These are phyloP conservation scores for Rusavskia elegans DNA, from an alignment of 495 filamentous ascomycete genomes.

Conservation along the genomic window DNA sequence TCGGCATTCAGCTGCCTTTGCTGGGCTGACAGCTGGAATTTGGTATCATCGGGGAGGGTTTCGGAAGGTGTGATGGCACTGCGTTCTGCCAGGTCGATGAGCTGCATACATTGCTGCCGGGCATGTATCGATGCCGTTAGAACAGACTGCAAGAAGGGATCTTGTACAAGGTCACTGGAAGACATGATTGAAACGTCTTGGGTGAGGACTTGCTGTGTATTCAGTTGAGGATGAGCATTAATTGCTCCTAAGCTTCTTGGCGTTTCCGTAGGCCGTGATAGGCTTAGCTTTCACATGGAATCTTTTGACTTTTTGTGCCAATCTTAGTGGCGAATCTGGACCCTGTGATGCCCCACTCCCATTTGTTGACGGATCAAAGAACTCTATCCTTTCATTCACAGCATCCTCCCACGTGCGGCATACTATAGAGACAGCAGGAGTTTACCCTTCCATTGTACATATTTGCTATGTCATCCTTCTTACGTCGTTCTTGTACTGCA, in stretches of 20 bases:
- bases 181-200: conserved; percentile 12
- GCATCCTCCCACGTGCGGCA: neutral
- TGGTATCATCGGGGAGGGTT: conserved; percentile 26
- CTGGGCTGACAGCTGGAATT: conserved; percentile 51
- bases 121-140: conserved; percentile 53
- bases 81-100: conserved; percentile 45
- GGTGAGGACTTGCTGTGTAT: too few relatives aligned
- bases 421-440: too few relatives aligned
- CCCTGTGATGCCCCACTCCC: neutral
- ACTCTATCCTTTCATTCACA: neutral
- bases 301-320: too few relatives aligned
- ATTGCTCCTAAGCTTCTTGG: too few relatives aligned
- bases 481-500: too few relatives aligned
- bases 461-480: too few relatives aligned
- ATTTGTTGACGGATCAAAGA: neutral
- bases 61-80: conserved; percentile 22
- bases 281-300: too few relatives aligned
- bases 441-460: too few relatives aligned
- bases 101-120: conserved; percentile 54
- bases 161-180: conserved; percentile 44
- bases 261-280: too few relatives aligned
- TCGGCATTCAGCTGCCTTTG: conserved; percentile 69
- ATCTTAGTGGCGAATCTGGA: neutral
- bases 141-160: conserved; percentile 53
- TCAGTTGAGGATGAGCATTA: too few relatives aligned